phyloP scores from a whole-genome alignment of 192 early-diverging fungal genomes.

The Oehlia diaphana region DNA sequence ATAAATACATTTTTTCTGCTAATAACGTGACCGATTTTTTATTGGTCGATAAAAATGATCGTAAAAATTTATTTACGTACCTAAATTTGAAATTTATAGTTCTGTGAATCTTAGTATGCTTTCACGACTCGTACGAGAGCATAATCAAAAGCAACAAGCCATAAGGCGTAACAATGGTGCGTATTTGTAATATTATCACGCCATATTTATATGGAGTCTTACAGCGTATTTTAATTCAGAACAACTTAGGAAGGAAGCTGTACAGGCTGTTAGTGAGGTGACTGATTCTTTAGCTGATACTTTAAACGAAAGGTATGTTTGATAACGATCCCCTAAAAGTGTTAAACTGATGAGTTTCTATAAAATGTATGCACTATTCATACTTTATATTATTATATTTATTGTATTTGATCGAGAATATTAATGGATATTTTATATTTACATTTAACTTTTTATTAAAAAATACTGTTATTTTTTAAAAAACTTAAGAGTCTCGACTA shows the following conservation, averaged over 20 bases:
- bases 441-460: background rate
- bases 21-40: too few species aligned
- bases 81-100: too few species aligned
- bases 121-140: slow-evolving; percentile 53
- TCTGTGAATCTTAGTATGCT: slow-evolving; percentile 25
- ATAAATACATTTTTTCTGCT: too few species aligned
- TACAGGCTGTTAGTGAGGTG: slow-evolving; percentile 46
- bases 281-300: slow-evolving; percentile 61
- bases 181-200: background rate
- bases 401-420: background rate
- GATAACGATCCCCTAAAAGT: background rate
- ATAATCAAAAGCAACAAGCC: slow-evolving; percentile 59
- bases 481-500: slow-evolving; percentile 48
- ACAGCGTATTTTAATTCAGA: slow-evolving; percentile 43
- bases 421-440: background rate
- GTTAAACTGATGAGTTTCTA: too few species aligned
- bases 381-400: too few species aligned
- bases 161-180: slow-evolving; percentile 55
- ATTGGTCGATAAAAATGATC: too few species aligned
- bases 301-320: slow-evolving; percentile 53
- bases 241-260: slow-evolving; percentile 56
- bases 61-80: too few species aligned
- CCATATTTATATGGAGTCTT: background rate
- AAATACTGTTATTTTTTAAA: background rate
- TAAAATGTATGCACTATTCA: too few species aligned